Conservation (phyloP, 2,329 filamentous ascomycete species). For the Penicillium aurantiogriseum region DNA sequence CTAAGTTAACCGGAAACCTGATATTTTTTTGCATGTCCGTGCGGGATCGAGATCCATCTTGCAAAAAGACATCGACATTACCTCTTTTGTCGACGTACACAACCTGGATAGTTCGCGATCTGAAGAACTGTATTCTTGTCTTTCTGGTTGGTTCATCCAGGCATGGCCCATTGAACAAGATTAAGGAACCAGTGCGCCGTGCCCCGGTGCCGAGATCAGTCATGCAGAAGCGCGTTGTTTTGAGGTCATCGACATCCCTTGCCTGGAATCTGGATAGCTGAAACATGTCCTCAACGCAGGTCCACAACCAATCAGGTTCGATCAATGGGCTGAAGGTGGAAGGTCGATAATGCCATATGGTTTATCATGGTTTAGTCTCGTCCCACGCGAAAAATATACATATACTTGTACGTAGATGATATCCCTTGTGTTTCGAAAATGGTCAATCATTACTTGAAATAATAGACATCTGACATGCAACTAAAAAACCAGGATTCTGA, state of each 20-base stretch:
- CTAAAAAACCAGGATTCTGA: neutral
- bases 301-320: conserved; percentile 4
- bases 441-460: neutral
- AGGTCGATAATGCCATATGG: neutral
- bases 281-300: conserved; percentile 13
- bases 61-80: neutral
- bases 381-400: neutral
- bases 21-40: neutral
- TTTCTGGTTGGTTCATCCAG: conserved; percentile 17
- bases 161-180: conserved; percentile 16
- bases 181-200: conserved; percentile 12
- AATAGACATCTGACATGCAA: neutral
- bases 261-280: conserved; percentile 18
- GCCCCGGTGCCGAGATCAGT: conserved; percentile 10
- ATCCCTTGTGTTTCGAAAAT: neutral
- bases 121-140: neutral
- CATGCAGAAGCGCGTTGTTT: conserved; percentile 4
- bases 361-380: neutral
- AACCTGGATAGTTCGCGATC: conserved; percentile 7
- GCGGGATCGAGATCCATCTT: conserved; percentile 3
- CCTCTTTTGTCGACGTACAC: conserved; percentile 4
- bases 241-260: conserved; percentile 14
- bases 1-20: neutral
- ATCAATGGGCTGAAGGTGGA: neutral
- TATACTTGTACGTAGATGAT: too few relatives aligned